phyloP scores from a whole-genome alignment of 176 grass and related monocot genomes.

The Melocanna baccifera region DNA sequence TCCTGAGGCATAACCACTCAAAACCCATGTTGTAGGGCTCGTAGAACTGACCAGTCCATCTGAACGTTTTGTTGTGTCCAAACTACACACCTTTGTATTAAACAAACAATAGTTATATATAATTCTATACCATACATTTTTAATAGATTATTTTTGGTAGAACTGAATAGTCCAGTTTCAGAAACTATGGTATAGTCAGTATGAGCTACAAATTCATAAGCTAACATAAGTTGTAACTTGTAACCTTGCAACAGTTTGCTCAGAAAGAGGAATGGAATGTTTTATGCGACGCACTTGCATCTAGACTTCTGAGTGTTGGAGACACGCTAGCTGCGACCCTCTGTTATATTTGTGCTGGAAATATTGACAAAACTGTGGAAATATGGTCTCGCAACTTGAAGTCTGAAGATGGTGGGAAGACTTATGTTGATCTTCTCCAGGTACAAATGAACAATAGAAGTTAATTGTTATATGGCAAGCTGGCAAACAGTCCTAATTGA shows the following conservation, averaged over 20 bases:
- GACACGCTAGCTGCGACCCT: slow-evolving; percentile 84
- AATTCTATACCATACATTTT: slow-evolving; percentile 10
- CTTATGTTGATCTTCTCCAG: slow-evolving; percentile 98
- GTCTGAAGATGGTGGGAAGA: slow-evolving; percentile 75
- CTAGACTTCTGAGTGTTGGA: slow-evolving; percentile 72
- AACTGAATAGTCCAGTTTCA: neutral
- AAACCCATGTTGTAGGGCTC: neutral
- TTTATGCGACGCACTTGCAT: slow-evolving; percentile 79
- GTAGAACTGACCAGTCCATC: neutral
- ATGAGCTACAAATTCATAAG: slow-evolving; percentile 25
- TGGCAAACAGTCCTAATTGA: slow-evolving; percentile 16
- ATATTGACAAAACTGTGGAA: slow-evolving; percentile 96
- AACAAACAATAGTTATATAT: neutral
- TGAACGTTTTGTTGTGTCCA: neutral
- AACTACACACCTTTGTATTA: neutral
- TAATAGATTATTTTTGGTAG: neutral
- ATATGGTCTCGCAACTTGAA: slow-evolving; percentile 90
- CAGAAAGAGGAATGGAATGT: slow-evolving; percentile 82
- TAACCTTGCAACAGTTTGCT: slow-evolving; percentile 64
- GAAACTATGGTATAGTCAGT: neutral
- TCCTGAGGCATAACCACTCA: neutral
- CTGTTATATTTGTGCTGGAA: slow-evolving; percentile 96
- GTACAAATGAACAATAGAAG: slow-evolving; percentile 42
- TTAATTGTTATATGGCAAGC: slow-evolving; percentile 8
- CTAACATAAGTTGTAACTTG: slow-evolving; percentile 25